phyloP scores from a whole-genome alignment of 2,329 filamentous ascomycete species.

The Penicillium hesseltinei region DNA sequence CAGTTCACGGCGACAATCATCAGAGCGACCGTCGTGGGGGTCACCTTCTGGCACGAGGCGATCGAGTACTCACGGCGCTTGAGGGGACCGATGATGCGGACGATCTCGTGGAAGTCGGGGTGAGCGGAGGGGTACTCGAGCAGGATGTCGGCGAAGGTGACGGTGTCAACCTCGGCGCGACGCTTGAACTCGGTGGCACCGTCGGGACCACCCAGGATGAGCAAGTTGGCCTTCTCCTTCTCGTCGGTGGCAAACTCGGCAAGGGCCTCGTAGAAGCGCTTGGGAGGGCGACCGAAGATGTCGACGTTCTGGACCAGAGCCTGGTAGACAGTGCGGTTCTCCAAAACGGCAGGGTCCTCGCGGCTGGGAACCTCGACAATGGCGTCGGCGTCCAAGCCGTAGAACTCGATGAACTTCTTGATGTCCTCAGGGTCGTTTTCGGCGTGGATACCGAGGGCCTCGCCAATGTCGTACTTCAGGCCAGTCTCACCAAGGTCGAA shows the following conservation, averaged over 20 bases:
- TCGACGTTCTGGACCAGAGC: conserved; percentile 88
- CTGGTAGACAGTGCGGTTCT: conserved; percentile 91
- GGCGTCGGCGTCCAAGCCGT: conserved; percentile 77
- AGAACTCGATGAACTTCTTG: conserved; percentile 81
- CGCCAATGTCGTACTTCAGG: conserved; percentile 93
- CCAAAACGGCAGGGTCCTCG: conserved; percentile 69
- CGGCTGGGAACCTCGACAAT: conserved; percentile 89
- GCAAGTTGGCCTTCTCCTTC: conserved; percentile 75
- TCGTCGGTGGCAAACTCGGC: conserved; percentile 82
- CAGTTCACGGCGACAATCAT: conserved; percentile 98
- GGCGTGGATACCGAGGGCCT: conserved; percentile 93
- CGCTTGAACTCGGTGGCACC: conserved; percentile 90
- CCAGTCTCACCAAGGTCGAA: conserved; percentile 92
- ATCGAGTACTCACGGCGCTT: conserved; percentile 99
- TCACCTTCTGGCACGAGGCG: conserved; percentile 92
- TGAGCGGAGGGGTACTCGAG: conserved; percentile 87
- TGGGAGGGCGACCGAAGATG: conserved; percentile 93
- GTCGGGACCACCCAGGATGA: conserved; percentile 71
- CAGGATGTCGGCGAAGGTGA: conserved; percentile 87
- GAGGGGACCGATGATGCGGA: conserved; percentile 81
- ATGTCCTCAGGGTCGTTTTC: conserved; percentile 84
- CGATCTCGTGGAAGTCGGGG: conserved; percentile 82
- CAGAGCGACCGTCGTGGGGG: conserved; percentile 81
- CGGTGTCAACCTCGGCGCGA: conserved; percentile 82
- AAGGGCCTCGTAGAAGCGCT: conserved; percentile 94